Percentiles rank a stretch among this genome's conserved stretches.
phyloP scores from a whole-genome alignment of 2,329 filamentous ascomycete species.

The Pseudocercospora fijiensis region DNA sequence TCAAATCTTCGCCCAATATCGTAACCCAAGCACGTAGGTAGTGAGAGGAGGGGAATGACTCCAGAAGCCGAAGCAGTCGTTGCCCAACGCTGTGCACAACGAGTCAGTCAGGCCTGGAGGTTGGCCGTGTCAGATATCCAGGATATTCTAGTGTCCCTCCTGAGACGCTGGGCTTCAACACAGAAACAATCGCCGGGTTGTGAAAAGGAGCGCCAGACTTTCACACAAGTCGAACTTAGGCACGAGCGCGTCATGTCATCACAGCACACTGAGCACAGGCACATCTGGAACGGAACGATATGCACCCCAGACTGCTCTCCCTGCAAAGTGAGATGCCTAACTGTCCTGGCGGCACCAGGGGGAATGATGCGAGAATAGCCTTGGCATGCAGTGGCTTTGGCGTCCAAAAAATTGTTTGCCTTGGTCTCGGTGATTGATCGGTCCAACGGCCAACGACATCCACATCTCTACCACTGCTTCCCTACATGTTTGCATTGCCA shows the following conservation, averaged over 20 bases:
- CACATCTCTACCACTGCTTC: not conserved
- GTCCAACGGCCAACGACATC: not conserved
- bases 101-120: not conserved
- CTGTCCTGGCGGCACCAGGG: not conserved
- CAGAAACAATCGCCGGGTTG: not conserved
- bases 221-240: not conserved
- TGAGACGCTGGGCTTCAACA: slow-evolving; percentile 1
- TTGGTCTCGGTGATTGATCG: not conserved
- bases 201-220: not conserved
- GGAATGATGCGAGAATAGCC: too few species aligned
- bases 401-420: not conserved
- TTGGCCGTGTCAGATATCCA: too few species aligned
- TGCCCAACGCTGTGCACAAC: not conserved
- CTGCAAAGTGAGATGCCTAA: not conserved
- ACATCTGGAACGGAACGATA: too few species aligned
- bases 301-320: not conserved
- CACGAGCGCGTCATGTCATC: not conserved
- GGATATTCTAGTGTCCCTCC: too few species aligned
- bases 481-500: not conserved
- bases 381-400: slow-evolving; percentile 1
- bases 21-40: not conserved
- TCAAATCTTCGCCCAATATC: not conserved
- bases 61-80: not conserved
- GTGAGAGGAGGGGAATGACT: not conserved
- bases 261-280: not conserved